These are phyloP conservation scores for Melastoma malabathricum DNA, from an alignment of 345 rosid genomes.

Conservation along the genomic window DNA sequence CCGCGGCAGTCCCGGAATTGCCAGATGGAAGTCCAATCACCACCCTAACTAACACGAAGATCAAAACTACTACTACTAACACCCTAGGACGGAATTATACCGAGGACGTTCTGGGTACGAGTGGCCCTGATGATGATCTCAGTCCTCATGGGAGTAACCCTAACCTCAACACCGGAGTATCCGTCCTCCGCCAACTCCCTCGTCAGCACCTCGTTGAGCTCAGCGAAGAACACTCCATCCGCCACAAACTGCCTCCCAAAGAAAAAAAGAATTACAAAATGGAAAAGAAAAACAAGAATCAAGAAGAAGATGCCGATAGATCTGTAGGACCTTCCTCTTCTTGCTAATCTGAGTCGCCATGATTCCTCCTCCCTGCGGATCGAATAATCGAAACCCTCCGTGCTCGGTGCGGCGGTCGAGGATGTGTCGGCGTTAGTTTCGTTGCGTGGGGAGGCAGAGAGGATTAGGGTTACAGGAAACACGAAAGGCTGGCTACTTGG, in stretches of 20 bases:
- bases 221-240: slow-evolving; percentile 13
- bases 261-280: not conserved
- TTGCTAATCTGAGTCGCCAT: slow-evolving; percentile 17
- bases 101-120: slow-evolving; percentile 17
- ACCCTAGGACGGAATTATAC: not conserved
- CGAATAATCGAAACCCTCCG: no score
- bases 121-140: slow-evolving; percentile 17
- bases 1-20: no score
- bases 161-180: slow-evolving; percentile 14
- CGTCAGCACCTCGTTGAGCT: slow-evolving; percentile 15
- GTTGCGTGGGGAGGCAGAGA: no score
- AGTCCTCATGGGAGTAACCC: slow-evolving; percentile 18
- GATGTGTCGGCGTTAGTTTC: no score
- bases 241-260: slow-evolving; percentile 11
- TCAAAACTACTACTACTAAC: not conserved
- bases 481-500: no score
- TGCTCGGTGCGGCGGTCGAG: no score
- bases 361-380: slow-evolving; percentile 1
- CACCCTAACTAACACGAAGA: no score
- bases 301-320: not conserved
- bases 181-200: slow-evolving; percentile 18
- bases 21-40: no score
- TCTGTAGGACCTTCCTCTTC: slow-evolving; percentile 11
- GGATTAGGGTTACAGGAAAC: no score
- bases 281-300: not conserved